A percentile compares a stretch with the other conserved stretches of the same genome.
Evolutionary conservation across 225 moss, liverwort and hornwort species (phyloP).

Genomic region (Rhytidiadelphus loreus): DNA sequence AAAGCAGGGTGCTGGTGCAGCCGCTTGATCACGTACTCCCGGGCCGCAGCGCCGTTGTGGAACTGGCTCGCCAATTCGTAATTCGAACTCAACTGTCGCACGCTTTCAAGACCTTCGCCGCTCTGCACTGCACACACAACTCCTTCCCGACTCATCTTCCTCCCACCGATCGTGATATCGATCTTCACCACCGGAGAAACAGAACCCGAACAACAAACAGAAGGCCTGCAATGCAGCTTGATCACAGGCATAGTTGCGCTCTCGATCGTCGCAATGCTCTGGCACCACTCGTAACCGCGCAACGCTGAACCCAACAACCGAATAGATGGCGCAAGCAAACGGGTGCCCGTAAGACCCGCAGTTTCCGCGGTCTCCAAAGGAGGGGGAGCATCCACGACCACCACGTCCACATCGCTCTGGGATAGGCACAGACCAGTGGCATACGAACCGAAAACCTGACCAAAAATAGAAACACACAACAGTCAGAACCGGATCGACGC

Average conservation of each 20-base stretch:
- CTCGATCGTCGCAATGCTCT: constrained; percentile 69
- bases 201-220: neutral
- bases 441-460: constrained; percentile 93
- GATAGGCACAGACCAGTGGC: constrained; percentile 88
- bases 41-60: constrained; percentile 89
- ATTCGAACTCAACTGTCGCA: constrained; percentile 29
- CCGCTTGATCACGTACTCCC: constrained; percentile 88
- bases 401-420: constrained; percentile 97
- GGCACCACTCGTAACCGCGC: constrained; percentile 68
- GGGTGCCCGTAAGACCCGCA: constrained; percentile 42
- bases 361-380: constrained; percentile 52
- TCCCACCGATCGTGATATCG: constrained; percentile 93
- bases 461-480: neutral
- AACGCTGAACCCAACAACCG: constrained; percentile 59
- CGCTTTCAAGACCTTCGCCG: constrained; percentile 16
- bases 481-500: neutral
- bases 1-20: constrained; percentile 73
- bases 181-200: constrained; percentile 52
- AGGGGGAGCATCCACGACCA: constrained; percentile 83
- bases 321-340: constrained; percentile 63
- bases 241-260: constrained; percentile 94
- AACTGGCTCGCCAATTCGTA: constrained; percentile 75
- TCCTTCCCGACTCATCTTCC: constrained; percentile 43
- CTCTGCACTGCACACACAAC: constrained; percentile 7
- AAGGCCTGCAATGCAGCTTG: constrained; percentile 82